phyloP scores from a whole-genome alignment of 495 filamentous ascomycete genomes.

The Hypoxylon trugodes region DNA sequence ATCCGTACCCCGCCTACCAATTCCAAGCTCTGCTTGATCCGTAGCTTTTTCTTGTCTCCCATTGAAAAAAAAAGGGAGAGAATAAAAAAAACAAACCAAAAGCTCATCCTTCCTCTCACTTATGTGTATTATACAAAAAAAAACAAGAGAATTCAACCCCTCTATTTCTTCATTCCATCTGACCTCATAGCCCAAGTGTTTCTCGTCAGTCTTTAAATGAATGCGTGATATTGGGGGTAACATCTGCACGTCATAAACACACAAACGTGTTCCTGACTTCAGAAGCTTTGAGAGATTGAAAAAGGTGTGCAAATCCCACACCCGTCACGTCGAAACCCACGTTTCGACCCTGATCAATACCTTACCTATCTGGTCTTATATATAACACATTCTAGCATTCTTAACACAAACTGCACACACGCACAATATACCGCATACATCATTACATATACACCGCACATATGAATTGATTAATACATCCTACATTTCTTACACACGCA shows the following conservation, averaged over 20 bases:
- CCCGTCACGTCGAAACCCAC: too few relatives aligned
- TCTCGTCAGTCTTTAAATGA: conserved; percentile 7
- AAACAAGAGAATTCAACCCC: neutral
- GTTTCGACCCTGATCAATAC: neutral
- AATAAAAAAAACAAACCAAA: neutral
- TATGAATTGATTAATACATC: neutral
- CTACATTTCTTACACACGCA: neutral
- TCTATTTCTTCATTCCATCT: conserved; percentile 6
- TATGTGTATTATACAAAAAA: neutral
- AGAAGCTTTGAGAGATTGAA: conserved; percentile 14
- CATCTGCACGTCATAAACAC: conserved; percentile 41
- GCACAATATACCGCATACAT: neutral
- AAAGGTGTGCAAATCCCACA: conserved; percentile 37
- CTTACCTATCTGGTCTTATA: neutral
- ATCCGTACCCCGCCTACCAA: conserved; percentile 24
- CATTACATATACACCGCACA: conserved; percentile 4
- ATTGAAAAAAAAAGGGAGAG: neutral
- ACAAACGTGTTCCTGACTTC: conserved; percentile 29
- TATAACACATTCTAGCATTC: neutral
- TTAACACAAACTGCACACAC: neutral
- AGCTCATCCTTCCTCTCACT: neutral
- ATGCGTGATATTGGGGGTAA: conserved; percentile 35
- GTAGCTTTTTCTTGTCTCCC: conserved; percentile 11
- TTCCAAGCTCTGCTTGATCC: conserved; percentile 13
- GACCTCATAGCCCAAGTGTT: conserved; percentile 13